Evolutionary conservation across 2,329 filamentous ascomycete genomes (phyloP), one percentile per base, ranked within the genome.

Genomic region (Talaromyces piceae): DNA sequence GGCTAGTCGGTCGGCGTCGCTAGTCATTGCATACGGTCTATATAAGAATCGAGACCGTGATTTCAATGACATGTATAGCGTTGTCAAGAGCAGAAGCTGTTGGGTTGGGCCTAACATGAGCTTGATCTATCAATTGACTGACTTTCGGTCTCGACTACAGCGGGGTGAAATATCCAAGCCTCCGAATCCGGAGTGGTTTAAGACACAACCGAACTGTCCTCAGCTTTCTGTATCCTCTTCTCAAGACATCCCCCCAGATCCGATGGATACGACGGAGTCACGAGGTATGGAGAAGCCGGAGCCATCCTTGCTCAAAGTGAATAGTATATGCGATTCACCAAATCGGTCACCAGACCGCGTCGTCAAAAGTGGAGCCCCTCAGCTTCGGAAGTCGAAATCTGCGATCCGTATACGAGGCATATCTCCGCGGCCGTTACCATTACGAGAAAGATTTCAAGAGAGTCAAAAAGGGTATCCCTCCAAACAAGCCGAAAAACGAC

Each of bases 81-180:
- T 75, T 37, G 80, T 84, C 26, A 84, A 84, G 67, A 75, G 73
- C 59, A 74, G 79, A 54, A 84, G 81, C 68, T 79, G 78, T 61
- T 84, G 81, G 81, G 83, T 84, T 41, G 81, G 81, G 2, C 81
- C 81, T 1, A 84, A 84, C 63, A 84, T 84, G 81, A 83, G 82
- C 57, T 69, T 84, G 51, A 84, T 84, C 62, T 84, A 84, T 73
- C 81, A 84, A 61, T 70, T 84, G 45, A 82, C 82, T 26, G 81
- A 84, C 62, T 84, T 84, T 61, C 74, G 80, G 49, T 63, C 67
- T 12, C 68, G 68, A 39, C 56, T 74, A 30, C 50, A 66, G 51
- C 62, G 68, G 46, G 60, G 63, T 25, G 59, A 59, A 9, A 55
- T 60, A 1, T 65, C 65, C 7, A 63, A 63, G 30, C 59, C 64